These are phyloP conservation scores for Tuctoria greenei DNA, from an alignment of 176 grass and related monocot genomes.

Conservation along the genomic window DNA sequence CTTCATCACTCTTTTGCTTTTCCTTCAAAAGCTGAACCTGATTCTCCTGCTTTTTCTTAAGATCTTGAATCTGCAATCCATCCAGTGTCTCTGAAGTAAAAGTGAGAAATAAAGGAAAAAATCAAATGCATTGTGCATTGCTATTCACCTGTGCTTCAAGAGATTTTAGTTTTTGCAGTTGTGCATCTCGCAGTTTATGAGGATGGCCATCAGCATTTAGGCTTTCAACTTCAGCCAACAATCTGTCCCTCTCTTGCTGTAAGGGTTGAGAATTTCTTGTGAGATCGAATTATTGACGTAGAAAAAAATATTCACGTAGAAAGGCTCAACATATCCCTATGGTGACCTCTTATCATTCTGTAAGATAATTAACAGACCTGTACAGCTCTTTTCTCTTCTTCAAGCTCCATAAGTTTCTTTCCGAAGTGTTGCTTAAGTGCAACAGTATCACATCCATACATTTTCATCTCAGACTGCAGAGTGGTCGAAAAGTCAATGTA, in stretches of 20 bases:
- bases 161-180: constrained; percentile 88
- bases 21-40: constrained; percentile 95
- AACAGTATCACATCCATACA: constrained; percentile 85
- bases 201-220: constrained; percentile 81
- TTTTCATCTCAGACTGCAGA: constrained; percentile 97
- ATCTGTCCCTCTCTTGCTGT: constrained; percentile 95
- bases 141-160: constrained; percentile 85
- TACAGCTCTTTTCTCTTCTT: constrained; percentile 91
- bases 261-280: constrained; percentile 42
- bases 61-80: constrained; percentile 74
- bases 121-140: constrained; percentile 16
- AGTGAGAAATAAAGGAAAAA: neutral
- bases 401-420: constrained; percentile 95
- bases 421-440: constrained; percentile 92
- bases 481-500: constrained; percentile 4
- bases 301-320: neutral
- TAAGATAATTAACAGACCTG: constrained; percentile 63
- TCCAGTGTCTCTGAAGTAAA: constrained; percentile 26
- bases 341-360: constrained; percentile 11
- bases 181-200: constrained; percentile 87
- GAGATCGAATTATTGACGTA: constrained; percentile 28
- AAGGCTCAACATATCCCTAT: neutral
- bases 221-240: constrained; percentile 95
- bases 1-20: constrained; percentile 97
- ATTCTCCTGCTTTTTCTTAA: constrained; percentile 98